Evolutionary conservation across 164 flowering plant genomes (phyloP).

Genomic region (Saururus chinensis): DNA sequence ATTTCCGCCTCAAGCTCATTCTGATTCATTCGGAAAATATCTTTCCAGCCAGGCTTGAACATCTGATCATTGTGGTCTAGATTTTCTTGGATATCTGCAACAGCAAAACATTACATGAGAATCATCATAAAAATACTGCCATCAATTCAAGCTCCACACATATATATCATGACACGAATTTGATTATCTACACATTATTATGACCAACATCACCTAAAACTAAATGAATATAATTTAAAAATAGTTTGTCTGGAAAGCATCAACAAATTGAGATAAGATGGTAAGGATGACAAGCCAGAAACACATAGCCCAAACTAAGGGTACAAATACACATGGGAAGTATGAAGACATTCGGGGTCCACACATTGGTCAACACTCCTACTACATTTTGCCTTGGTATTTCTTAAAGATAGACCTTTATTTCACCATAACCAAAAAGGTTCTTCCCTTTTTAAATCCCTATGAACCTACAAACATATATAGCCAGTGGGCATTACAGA

Average conservation of each 20-base stretch:
- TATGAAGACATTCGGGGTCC: no score
- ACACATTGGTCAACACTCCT: no score
- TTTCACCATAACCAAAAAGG: background rate
- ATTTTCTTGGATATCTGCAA: constrained; percentile 34
- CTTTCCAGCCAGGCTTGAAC: constrained; percentile 98
- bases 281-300: no score
- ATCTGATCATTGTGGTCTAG: constrained; percentile 50
- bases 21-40: constrained; percentile 88
- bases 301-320: no score
- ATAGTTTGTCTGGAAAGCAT: no score
- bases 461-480: no score
- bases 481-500: no score
- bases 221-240: no score
- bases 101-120: background rate
- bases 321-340: no score
- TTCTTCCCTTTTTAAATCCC: no score
- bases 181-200: background rate
- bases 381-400: background rate
- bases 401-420: background rate
- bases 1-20: constrained; percentile 92
- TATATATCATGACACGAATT: background rate
- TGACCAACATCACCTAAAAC: background rate
- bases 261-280: no score
- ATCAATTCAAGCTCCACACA: background rate
- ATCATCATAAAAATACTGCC: background rate